Evolutionary conservation across 2,329 filamentous ascomycete genomes (phyloP), one percentile per base, ranked within the genome.

Genomic region (Ceratocystis lukuohia): DNA sequence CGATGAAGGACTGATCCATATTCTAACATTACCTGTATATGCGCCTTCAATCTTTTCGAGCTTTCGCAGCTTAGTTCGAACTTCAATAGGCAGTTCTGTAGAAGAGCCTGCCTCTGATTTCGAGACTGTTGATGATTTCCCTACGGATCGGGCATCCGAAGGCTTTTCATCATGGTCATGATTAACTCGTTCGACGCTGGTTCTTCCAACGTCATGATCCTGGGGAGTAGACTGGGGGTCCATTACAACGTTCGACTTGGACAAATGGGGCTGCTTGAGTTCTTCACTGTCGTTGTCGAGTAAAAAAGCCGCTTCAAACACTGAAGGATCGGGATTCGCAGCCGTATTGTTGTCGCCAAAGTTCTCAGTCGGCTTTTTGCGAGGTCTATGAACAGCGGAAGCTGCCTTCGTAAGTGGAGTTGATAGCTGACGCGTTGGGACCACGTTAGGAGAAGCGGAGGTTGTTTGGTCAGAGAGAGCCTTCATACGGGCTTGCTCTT

Each of bases 1-100:
- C 41, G 2, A 62, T 4, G 6, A 15, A 66, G 2, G 37, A 7
- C 15, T 20, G 7, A 59, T 17, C 2, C 25, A 10, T 17, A 17
- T 30, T 28, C 12, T n/a, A 66, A 67, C 69, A 75, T 56, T 80
- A 92, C 89, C 90, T 73, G 89, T 85, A 75, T 97, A 97, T 67
- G 88, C 90, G 4, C 85, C 80, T 73, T 96, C 93, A 22, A 97
- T 79, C 74, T 91, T 96, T 67, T 96, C 91, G n/a, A 97, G 79
- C 75, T 90, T 93, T 68, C 88, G 84, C 70, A 97, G 77, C 74
- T 87, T 92, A 37, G 84, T 80, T 66, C 84, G 84, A 33, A 96
- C 81, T 62, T 96, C 90, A 2, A 85, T 81, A 0, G 91, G 82
- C 41, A 96, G 76, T 65, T 91, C 88, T 5, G 70, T 67, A 3